These are phyloP conservation scores for Colletotrichum eleusines DNA, from an alignment of 2,329 filamentous ascomycete species.

Conservation along the genomic window DNA sequence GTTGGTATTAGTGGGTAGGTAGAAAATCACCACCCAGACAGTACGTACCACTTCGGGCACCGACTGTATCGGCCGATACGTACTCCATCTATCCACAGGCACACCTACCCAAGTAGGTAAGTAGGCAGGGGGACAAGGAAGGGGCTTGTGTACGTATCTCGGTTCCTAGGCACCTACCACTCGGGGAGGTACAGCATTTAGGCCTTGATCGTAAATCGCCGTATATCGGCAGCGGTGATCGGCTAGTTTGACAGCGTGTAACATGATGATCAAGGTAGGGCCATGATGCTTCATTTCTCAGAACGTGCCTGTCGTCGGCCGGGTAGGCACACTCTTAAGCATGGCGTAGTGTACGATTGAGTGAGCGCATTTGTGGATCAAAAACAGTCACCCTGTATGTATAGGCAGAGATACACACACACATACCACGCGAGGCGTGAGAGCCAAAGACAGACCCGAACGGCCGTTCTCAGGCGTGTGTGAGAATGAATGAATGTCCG, in stretches of 20 bases:
- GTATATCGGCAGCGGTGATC: conserved; percentile 31
- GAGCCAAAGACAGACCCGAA: background rate
- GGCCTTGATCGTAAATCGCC: conserved; percentile 31
- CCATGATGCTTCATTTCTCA: background rate
- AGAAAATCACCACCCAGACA: background rate
- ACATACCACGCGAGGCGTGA: background rate
- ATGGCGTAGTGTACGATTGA: too few species aligned
- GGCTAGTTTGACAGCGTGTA: conserved; percentile 24
- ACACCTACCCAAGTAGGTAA: too few species aligned
- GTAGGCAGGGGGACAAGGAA: too few species aligned
- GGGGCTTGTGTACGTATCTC: background rate
- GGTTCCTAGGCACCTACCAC: background rate
- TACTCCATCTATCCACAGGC: background rate
- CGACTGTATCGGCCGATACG: background rate
- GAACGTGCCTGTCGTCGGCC: background rate
- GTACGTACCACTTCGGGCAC: background rate
- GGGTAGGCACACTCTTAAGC: too few species aligned
- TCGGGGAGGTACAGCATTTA: too few species aligned
- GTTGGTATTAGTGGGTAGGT: background rate
- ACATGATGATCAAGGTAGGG: conserved; percentile 20
- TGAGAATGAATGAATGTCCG: background rate
- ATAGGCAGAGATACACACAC: too few species aligned
- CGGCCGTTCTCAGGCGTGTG: background rate
- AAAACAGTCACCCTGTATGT: too few species aligned
- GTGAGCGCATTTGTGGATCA: too few species aligned